phyloP scores from a whole-genome alignment of 2,329 filamentous ascomycete genomes.

The Chaetomiaceae sp. region DNA sequence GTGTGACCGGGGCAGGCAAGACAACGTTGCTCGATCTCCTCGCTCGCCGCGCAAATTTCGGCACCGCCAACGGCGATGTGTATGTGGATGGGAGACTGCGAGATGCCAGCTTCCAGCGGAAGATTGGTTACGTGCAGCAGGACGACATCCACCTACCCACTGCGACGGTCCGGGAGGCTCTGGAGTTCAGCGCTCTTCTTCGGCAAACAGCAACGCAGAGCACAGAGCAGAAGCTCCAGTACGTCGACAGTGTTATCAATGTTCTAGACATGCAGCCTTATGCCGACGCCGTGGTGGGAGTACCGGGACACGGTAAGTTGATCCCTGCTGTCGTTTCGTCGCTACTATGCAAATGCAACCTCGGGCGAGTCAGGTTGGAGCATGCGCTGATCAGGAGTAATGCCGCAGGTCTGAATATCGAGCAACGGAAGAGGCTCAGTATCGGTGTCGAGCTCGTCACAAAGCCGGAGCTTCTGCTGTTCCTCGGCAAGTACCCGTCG shows the following conservation, averaged over 20 bases:
- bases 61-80: background rate
- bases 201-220: background rate
- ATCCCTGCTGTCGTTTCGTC: no score
- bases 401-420: background rate
- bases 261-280: background rate
- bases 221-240: background rate
- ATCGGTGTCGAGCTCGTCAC: background rate
- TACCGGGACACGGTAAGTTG: no score
- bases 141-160: background rate
- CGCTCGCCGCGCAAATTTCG: background rate
- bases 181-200: background rate
- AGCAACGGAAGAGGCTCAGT: background rate
- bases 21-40: background rate
- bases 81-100: background rate
- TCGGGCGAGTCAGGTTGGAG: no score
- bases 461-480: background rate
- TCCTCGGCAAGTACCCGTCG: background rate
- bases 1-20: background rate
- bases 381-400: no score
- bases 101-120: background rate
- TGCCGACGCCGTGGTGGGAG: background rate
- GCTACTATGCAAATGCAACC: no score
- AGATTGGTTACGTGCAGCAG: background rate
- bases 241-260: background rate
- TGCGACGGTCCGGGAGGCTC: background rate